Evolutionary conservation across 129 eudicot species (phyloP).

Genomic region (Logfia minima): DNA sequence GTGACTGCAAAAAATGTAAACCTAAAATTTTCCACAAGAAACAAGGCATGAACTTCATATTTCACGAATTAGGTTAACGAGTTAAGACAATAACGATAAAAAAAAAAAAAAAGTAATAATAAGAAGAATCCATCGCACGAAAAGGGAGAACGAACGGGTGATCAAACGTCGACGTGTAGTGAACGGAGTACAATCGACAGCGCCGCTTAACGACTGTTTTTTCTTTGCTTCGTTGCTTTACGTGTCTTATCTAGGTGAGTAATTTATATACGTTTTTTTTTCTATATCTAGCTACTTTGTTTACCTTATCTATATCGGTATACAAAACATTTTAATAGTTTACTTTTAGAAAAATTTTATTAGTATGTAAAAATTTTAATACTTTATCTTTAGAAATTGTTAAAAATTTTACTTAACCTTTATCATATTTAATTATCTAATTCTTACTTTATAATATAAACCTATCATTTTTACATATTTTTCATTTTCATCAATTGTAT

Average conservation of each 20-base stretch:
- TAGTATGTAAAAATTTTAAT: no score
- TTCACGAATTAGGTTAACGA: not conserved
- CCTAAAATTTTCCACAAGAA: slow-evolving; percentile 14
- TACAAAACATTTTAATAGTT: no score
- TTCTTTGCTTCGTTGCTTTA: not conserved
- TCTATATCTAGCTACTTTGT: no score
- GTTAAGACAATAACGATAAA: not conserved
- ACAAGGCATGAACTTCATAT: not conserved
- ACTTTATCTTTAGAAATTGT: no score
- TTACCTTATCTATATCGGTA: no score
- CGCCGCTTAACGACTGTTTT: not conserved
- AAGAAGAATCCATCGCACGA: not conserved
- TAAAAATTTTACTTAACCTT: no score
- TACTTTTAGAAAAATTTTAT: no score
- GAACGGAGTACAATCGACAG: not conserved
- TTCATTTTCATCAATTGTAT: no score
- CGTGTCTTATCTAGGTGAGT: not conserved
- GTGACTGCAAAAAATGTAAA: not conserved
- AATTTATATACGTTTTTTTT: no score
- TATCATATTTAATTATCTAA: no score
- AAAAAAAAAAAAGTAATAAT: not conserved
- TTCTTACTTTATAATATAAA: no score
- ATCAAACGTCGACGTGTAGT: slow-evolving; percentile 4
- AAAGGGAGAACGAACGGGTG: slow-evolving; percentile 17
- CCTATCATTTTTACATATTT: no score